phyloP scores from a whole-genome alignment of 2,329 filamentous ascomycete species.

The Aspergillus latus region DNA sequence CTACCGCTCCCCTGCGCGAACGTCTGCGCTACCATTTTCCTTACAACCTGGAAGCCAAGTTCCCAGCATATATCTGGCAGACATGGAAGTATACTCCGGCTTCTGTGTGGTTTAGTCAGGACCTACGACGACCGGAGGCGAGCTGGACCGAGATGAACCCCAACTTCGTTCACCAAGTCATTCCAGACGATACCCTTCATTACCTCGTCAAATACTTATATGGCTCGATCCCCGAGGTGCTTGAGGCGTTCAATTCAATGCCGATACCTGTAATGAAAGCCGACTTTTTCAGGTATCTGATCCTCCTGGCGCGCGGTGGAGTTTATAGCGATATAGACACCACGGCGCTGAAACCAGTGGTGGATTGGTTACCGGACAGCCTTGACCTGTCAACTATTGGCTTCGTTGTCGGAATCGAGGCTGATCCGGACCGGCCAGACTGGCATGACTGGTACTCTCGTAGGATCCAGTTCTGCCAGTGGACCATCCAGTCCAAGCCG shows the following conservation, averaged over 20 bases:
- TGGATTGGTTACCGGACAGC: conserved; percentile 79
- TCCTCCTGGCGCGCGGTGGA: conserved; percentile 73
- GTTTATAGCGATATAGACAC: conserved; percentile 96
- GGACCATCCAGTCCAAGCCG: conserved; percentile 95
- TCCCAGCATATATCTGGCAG: conserved; percentile 98
- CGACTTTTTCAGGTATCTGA: conserved; percentile 74
- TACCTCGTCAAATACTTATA: conserved; percentile 85
- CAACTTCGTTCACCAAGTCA: conserved; percentile 91
- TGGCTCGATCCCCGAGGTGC: conserved; percentile 73
- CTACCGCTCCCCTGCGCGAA: conserved; percentile 70
- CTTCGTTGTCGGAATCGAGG: conserved; percentile 91
- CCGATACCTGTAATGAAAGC: conserved; percentile 75
- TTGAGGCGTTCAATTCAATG: conserved; percentile 72
- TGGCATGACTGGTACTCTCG: conserved; percentile 97
- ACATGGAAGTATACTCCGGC: conserved; percentile 90
- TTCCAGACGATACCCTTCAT: conserved; percentile 83
- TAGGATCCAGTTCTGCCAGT: conserved; percentile 96
- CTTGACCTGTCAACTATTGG: conserved; percentile 78
- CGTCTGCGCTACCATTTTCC: conserved; percentile 90
- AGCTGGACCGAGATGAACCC: conserved; percentile 88
- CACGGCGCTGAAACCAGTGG: conserved; percentile 73
- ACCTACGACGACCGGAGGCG: conserved; percentile 79
- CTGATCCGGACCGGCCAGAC: conserved; percentile 87
- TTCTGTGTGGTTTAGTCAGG: conserved; percentile 69
- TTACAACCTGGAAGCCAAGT: conserved; percentile 83